phyloP scores from a whole-genome alignment of 192 early-diverging fungal species.

The Oehlia diaphana region DNA sequence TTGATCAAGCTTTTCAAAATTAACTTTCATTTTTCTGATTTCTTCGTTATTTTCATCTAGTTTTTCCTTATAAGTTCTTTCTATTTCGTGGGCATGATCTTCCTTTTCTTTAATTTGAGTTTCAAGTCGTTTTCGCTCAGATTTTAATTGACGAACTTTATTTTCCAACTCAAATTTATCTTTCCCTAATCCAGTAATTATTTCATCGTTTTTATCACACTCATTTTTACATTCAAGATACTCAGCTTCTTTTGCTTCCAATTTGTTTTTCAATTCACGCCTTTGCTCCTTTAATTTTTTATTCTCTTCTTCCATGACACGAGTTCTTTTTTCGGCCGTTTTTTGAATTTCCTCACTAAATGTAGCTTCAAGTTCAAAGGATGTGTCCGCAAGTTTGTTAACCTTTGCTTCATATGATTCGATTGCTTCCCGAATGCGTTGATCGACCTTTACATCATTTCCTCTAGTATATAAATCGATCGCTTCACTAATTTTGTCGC shows the following conservation, averaged over 20 bases:
- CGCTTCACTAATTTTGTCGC: background rate
- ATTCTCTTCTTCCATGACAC: conserved; percentile 1
- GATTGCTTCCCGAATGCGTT: background rate
- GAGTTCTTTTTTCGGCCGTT: background rate
- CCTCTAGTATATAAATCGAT: background rate
- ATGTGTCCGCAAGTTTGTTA: background rate
- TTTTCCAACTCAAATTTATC: background rate
- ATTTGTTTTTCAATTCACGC: background rate
- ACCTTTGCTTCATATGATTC: background rate
- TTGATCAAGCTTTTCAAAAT: background rate
- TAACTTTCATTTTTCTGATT: background rate
- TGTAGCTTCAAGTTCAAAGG: conserved; percentile 2
- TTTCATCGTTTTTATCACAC: background rate
- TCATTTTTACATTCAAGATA: background rate
- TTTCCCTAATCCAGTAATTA: background rate
- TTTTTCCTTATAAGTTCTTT: background rate
- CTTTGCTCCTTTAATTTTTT: background rate
- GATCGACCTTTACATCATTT: background rate
- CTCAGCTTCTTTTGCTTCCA: background rate
- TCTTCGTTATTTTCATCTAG: background rate
- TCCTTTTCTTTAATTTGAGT: background rate
- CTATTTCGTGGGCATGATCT: background rate
- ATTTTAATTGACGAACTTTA: background rate
- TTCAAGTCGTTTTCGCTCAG: background rate
- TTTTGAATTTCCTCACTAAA: background rate